These are phyloP conservation scores for Neurospora sublineolata DNA, from an alignment of 495 filamentous ascomycete species.

Conservation along the genomic window DNA sequence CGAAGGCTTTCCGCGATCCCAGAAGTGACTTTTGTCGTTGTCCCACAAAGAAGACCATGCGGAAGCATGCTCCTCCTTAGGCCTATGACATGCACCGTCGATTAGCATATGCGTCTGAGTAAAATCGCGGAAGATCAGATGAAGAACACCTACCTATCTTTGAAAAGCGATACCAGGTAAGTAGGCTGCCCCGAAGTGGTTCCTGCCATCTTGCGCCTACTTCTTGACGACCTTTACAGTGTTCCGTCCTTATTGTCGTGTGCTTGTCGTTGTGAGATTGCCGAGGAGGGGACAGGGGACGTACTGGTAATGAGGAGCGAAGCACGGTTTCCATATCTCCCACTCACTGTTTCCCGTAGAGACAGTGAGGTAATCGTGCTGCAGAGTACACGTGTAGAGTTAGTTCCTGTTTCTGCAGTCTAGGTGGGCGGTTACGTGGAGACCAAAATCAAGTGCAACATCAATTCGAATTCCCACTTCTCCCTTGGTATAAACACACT, in stretches of 20 bases:
- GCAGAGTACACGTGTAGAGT: not conserved
- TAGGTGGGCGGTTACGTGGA: not conserved
- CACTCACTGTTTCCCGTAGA: not conserved
- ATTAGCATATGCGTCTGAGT: not conserved
- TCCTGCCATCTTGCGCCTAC: not conserved
- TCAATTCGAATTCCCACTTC: not conserved
- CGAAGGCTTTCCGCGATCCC: slow-evolving; percentile 34
- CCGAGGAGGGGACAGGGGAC: not conserved
- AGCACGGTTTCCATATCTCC: not conserved
- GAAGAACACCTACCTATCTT: not conserved
- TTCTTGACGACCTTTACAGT: not conserved
- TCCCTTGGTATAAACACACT: not conserved
- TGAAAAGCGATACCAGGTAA: not conserved
- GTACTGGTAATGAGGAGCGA: not conserved
- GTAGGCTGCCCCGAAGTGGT: not conserved
- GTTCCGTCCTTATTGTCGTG: not conserved
- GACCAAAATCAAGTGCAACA: not conserved
- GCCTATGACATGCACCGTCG: not conserved
- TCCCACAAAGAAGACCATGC: slow-evolving; percentile 35
- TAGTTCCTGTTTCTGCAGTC: not conserved
- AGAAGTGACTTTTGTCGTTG: slow-evolving; percentile 21
- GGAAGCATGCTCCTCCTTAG: not conserved
- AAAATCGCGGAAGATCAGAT: not conserved
- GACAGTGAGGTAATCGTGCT: not conserved
- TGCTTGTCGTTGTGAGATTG: not conserved